phyloP scores from a whole-genome alignment of 306 rosid genomes.

The Vicia sativa region DNA sequence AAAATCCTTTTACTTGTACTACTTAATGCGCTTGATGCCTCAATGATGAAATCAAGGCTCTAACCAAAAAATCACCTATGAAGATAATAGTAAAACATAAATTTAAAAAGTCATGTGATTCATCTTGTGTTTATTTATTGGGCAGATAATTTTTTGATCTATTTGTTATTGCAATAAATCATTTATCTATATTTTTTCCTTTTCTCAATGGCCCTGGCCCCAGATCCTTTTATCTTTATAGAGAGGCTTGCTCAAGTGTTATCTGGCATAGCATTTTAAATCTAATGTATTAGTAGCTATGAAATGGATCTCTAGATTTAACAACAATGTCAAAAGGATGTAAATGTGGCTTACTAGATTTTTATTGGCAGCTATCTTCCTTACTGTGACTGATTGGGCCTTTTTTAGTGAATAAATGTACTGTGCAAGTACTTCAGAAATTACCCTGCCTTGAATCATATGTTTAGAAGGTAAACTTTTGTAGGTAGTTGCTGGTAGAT shows the following conservation, averaged over 20 bases:
- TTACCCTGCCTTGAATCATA: constrained; percentile 7
- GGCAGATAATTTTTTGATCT: background rate
- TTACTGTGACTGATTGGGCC: background rate
- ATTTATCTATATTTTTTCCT: background rate
- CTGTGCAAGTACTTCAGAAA: background rate
- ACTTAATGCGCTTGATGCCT: constrained; percentile 8
- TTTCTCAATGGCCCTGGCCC: background rate
- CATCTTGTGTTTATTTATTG: constrained; percentile 16
- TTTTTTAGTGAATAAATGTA: background rate
- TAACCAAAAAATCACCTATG: background rate
- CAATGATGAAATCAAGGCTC: constrained; percentile 14
- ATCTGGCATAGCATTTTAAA: constrained; percentile 7
- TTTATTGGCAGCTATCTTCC: background rate
- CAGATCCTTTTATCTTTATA: background rate
- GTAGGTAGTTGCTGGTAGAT: background rate
- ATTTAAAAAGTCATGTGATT: background rate
- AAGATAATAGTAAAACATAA: background rate
- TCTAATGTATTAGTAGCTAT: background rate
- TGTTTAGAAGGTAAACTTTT: constrained; percentile 4
- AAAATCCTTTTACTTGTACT: constrained; percentile 12
- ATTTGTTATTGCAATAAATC: background rate
- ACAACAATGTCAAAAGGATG: constrained; percentile 15
- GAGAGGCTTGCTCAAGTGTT: background rate
- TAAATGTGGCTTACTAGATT: background rate
- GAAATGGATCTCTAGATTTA: constrained; percentile 15